These are phyloP conservation scores for Mucor indicus DNA, from an alignment of 371 early-diverging fungal genomes.

Conservation along the genomic window DNA sequence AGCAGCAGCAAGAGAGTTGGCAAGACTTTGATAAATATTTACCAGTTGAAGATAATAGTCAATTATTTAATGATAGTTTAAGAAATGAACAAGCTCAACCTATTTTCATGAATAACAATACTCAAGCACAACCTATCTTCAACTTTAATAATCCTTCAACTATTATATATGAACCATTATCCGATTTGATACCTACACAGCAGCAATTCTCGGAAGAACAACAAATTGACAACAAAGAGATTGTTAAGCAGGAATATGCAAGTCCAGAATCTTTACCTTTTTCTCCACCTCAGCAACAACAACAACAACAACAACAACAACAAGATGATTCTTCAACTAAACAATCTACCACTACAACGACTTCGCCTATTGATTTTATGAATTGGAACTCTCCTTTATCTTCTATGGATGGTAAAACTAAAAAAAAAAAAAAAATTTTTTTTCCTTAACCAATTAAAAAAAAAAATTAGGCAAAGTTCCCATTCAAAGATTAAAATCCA, in stretches of 20 bases:
- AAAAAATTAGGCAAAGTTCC: constrained; percentile 41
- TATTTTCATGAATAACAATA: constrained; percentile 12
- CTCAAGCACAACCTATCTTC: background rate
- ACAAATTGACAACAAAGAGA: background rate
- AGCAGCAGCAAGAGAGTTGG: constrained; percentile 33
- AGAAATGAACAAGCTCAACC: constrained; percentile 11
- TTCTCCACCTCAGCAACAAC: constrained; percentile 14
- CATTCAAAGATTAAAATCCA: constrained; percentile 35
- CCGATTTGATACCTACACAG: constrained; percentile 11
- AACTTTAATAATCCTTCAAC: background rate
- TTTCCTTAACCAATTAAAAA: too few relatives aligned
- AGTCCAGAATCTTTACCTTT: constrained; percentile 24
- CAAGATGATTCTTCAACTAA: constrained; percentile 2
- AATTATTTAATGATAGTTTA: too few relatives aligned
- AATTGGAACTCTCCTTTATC: constrained; percentile 11
- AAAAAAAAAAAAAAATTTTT: constrained; percentile 10
- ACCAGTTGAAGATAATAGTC: constrained; percentile 26
- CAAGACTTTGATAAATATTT: constrained; percentile 41
- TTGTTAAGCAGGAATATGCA: constrained; percentile 18
- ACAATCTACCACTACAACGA: background rate
- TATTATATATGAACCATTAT: constrained; percentile 18
- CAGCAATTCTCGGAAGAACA: constrained; percentile 5
- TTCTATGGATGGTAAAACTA: background rate
- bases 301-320: background rate
- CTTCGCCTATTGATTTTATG: constrained; percentile 8